phyloP scores from a whole-genome alignment of 179 eudicot species.

The Patellifolia procumbens region DNA sequence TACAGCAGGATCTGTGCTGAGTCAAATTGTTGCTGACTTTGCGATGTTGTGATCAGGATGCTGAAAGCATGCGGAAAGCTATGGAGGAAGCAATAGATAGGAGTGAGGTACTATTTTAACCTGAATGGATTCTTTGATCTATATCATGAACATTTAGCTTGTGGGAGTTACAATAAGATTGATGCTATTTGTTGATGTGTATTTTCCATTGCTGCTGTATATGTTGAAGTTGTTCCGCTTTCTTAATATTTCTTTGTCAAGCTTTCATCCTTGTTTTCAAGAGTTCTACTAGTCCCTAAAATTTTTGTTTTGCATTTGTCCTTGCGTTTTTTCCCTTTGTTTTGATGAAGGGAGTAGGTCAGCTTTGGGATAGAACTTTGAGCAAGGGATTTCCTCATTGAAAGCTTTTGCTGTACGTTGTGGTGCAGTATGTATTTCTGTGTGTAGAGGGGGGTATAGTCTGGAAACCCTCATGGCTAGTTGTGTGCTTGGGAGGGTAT shows the following conservation, averaged over 20 bases:
- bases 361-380: background rate
- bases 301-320: background rate
- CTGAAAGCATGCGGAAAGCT: slow-evolving; percentile 64
- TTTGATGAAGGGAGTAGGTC: background rate
- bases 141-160: background rate
- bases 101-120: slow-evolving; percentile 58
- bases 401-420: background rate
- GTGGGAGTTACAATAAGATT: background rate
- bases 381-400: background rate
- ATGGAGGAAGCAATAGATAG: slow-evolving; percentile 71
- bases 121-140: background rate
- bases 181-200: background rate
- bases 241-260: background rate
- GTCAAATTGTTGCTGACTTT: slow-evolving; percentile 67
- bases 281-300: background rate
- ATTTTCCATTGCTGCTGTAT: background rate
- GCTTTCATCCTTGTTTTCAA: background rate
- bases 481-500: no score
- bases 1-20: slow-evolving; percentile 37
- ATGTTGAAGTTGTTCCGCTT: background rate
- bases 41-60: slow-evolving; percentile 76
- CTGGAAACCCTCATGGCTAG: background rate
- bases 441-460: background rate
- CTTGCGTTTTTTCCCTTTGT: background rate
- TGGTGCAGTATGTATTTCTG: no score